Evolutionary conservation across 1,284 basidiomycete species (phyloP), one percentile per base, ranked within the genome.

Genomic region (Quambalaria eucalypti): DNA sequence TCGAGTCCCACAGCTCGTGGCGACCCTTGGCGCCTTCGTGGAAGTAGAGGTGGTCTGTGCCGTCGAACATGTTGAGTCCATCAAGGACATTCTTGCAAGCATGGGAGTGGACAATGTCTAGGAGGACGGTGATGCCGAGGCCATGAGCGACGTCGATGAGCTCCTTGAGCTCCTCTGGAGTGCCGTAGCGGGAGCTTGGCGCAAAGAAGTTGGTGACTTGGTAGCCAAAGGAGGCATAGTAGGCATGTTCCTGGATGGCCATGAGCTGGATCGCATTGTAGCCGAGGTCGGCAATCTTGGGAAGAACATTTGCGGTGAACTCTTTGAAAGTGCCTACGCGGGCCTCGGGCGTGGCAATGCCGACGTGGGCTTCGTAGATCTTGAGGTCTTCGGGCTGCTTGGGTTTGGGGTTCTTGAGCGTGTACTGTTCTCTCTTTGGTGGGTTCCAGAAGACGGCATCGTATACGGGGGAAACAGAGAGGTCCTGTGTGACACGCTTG

Each of bases 401-500:
- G 7, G 88, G 88, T 8, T 82, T 81, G 39, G 81, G 63, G 73
- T 95, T 81, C 77, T 90, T 95, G 80, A 95, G 92, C 28, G 80
- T 78, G 79, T 97, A 95, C 48, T 75, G 80, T 62, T 88, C 77
- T 19, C 80, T 74, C 40, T 79, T 66, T 25, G 90, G 84, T 1
- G 93, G 93, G 74, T 97, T 96, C 93, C 93, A 98, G 79, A 97
- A 96, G n/a, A 90, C 84, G 25, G 89, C 89, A 59, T 98, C 93
- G 77, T 95, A 98, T 2, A 90, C 82, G 4, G 90, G 88, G 10
- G 93, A 97, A 30, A 91, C 84, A 48, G 79, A 76, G 54, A 97
- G 79, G 73, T 98, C 90, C 77, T 98, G 93, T 1, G 92, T 96
- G 55, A 96, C 93, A 57, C 92, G 88, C 62, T 80, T 85, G 70